A percentile compares a stretch with the other conserved stretches of the same genome.
Conservation (phyloP, 108 stramenopile species). For the Conticribra weissflogii region DNA sequence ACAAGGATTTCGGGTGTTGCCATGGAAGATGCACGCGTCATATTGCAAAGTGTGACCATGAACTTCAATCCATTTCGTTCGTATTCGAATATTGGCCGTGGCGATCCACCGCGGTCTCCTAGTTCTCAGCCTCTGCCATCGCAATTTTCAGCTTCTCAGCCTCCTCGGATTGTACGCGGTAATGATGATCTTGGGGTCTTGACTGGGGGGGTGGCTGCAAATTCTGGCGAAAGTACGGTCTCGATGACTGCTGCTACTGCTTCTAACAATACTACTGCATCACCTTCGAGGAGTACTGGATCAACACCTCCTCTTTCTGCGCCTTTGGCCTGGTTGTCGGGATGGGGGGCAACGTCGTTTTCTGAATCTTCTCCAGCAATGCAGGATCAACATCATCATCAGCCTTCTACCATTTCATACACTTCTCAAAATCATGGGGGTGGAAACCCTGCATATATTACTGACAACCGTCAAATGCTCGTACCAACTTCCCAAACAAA, state of each 20-base stretch:
- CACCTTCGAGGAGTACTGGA: conserved; percentile 1
- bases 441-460: no score
- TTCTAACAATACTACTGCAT: background rate
- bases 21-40: conserved; percentile 14
- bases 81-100: background rate
- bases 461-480: background rate
- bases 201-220: no score
- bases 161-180: no score
- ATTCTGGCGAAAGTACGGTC: no score
- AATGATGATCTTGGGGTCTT: no score
- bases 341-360: conserved; percentile 33
- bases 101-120: conserved; percentile 20
- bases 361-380: background rate
- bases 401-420: background rate
- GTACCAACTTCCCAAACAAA: conserved; percentile 2
- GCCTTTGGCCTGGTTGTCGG: conserved; percentile 34
- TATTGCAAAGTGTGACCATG: conserved; percentile 13
- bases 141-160: background rate
- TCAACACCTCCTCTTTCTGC: conserved; percentile 13
- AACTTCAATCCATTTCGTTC: conserved; percentile 43
- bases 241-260: background rate
- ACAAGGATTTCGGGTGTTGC: background rate
- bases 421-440: no score
- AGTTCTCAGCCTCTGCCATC: conserved; percentile 9
- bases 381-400: background rate